These are phyloP conservation scores for Rhododendron simsii DNA, from an alignment of 148 eudicot genomes.

Conservation along the genomic window DNA sequence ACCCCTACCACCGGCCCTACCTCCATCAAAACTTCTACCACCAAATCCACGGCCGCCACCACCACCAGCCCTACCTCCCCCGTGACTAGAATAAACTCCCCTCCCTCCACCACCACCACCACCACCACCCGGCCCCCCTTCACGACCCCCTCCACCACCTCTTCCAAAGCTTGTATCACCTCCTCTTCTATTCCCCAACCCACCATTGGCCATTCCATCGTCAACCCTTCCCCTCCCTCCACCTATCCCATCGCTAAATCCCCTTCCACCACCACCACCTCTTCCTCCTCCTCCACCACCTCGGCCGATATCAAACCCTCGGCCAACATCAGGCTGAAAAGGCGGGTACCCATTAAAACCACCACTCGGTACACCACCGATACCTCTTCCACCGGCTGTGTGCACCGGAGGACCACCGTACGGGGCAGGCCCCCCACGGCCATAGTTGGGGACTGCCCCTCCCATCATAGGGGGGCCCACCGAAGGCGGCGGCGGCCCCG, in stretches of 20 bases:
- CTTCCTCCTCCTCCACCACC: slow-evolving; percentile 31
- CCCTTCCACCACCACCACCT: slow-evolving; percentile 18
- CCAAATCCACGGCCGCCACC: slow-evolving; percentile 18
- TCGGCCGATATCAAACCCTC: slow-evolving; percentile 54
- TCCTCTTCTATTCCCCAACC: slow-evolving; percentile 37
- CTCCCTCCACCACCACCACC: slow-evolving; percentile 18
- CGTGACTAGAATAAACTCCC: slow-evolving; percentile 16
- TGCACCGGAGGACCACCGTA: slow-evolving; percentile 33
- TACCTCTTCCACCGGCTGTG: slow-evolving; percentile 18
- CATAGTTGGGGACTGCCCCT: slow-evolving; percentile 37
- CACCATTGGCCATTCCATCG: slow-evolving; percentile 13
- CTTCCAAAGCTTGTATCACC: slow-evolving; percentile 27
- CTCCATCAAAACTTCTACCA: slow-evolving; percentile 37
- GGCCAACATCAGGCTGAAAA: slow-evolving; percentile 49
- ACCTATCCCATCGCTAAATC: slow-evolving; percentile 10
- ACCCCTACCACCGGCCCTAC: slow-evolving; percentile 41
- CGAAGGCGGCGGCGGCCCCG: slow-evolving; percentile 56
- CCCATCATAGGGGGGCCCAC: slow-evolving; percentile 38
- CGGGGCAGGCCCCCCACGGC: slow-evolving; percentile 31
- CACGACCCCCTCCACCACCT: slow-evolving; percentile 20
- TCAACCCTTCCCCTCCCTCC: slow-evolving; percentile 26
- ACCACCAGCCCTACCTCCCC: slow-evolving; percentile 29
- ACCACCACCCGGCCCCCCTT: slow-evolving; percentile 27
- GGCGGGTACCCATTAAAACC: slow-evolving; percentile 48
- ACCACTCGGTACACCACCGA: slow-evolving; percentile 20